phyloP scores from a whole-genome alignment of 164 flowering plant species.

The Nelumbo lutea region DNA sequence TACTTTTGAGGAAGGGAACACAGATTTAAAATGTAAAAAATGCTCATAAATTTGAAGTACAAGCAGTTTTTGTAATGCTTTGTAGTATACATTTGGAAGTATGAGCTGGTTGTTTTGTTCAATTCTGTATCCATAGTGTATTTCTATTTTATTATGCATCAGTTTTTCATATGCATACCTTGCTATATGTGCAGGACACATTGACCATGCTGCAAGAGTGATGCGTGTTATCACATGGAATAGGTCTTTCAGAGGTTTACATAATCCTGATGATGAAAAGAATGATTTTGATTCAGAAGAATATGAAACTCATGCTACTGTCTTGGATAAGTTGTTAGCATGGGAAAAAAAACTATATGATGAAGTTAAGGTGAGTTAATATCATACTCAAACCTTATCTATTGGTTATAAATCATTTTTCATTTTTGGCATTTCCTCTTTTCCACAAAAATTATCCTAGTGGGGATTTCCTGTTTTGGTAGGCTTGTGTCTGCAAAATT shows the following conservation, averaged over 20 bases:
- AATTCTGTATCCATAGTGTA: not conserved
- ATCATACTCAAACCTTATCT: not conserved
- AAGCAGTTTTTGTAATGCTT: not conserved
- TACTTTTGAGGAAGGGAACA: no score
- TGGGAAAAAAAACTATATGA: slow-evolving; percentile 97
- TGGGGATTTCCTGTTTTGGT: no score
- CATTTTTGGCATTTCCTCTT: no score
- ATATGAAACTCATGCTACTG: slow-evolving; percentile 80
- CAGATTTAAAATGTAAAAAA: no score
- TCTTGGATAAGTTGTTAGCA: slow-evolving; percentile 83
- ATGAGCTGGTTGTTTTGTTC: not conserved
- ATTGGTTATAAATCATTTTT: no score
- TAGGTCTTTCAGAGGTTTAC: slow-evolving; percentile 56
- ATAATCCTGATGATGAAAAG: slow-evolving; percentile 44
- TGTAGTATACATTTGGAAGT: no score
- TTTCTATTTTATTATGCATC: not conserved
- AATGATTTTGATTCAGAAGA: slow-evolving; percentile 66
- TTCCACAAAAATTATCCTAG: no score
- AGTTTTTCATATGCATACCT: not conserved
- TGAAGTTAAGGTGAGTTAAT: slow-evolving; percentile 68
- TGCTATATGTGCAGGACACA: slow-evolving; percentile 50
- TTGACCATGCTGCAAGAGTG: slow-evolving; percentile 90
- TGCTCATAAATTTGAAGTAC: no score
- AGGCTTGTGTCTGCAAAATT: no score
- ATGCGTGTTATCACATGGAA: slow-evolving; percentile 98